Evolutionary conservation across 345 rosid species (phyloP).

Genomic region (Camelina neglecta): DNA sequence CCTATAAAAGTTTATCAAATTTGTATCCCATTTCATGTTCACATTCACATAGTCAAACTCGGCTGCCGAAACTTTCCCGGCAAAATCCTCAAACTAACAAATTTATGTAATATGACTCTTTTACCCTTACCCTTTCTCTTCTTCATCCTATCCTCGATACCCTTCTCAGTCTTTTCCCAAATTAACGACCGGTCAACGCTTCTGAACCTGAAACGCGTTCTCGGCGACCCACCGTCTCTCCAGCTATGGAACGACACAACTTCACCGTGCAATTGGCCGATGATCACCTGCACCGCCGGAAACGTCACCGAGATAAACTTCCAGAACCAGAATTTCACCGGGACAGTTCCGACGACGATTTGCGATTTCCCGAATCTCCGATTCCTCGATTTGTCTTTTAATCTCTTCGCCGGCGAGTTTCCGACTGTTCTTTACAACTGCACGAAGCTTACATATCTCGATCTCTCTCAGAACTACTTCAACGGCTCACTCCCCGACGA

Average conservation of each 20-base stretch:
- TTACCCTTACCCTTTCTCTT: slow-evolving; percentile 2
- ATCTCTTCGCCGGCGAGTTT: slow-evolving; percentile 64
- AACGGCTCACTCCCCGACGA: slow-evolving; percentile 73
- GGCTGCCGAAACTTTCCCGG: slow-evolving; percentile 32
- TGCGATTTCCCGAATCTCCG: slow-evolving; percentile 71
- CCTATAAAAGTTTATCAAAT: no score
- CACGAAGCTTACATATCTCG: slow-evolving; percentile 56
- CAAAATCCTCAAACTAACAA: slow-evolving; percentile 31
- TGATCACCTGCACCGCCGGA: slow-evolving; percentile 52
- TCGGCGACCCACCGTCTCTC: slow-evolving; percentile 65
- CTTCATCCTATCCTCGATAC: slow-evolving; percentile 46
- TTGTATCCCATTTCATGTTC: neutral
- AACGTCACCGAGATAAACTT: slow-evolving; percentile 58
- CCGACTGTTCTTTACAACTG: slow-evolving; percentile 68
- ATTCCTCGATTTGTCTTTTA: slow-evolving; percentile 48
- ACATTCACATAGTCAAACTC: slow-evolving; percentile 15
- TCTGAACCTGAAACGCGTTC: slow-evolving; percentile 54
- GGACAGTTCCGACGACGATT: slow-evolving; percentile 55
- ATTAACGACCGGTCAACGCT: slow-evolving; percentile 55
- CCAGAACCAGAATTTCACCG: slow-evolving; percentile 44
- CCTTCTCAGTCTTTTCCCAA: slow-evolving; percentile 60
- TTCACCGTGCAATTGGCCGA: slow-evolving; percentile 71
- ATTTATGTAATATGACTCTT: slow-evolving; percentile 43
- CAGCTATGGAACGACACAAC: slow-evolving; percentile 64
- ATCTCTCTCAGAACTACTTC: slow-evolving; percentile 71